Conservation (phyloP, 2,329 filamentous ascomycete species). For the Phyllosticta citrichinensis region DNA sequence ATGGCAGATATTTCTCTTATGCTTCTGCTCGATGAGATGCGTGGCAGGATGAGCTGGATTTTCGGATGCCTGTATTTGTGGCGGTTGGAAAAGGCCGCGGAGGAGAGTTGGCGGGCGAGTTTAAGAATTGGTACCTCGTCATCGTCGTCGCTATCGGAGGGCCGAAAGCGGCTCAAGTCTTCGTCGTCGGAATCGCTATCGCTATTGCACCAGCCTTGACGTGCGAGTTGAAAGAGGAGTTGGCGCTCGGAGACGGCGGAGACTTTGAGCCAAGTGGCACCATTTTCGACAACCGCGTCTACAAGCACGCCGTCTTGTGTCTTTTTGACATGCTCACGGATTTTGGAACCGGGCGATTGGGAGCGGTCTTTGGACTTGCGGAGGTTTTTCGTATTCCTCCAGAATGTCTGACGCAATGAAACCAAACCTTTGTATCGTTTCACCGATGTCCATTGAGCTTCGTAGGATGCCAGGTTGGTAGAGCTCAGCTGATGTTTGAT, state of each 20-base stretch:
- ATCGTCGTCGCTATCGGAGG: slow-evolving; percentile 41
- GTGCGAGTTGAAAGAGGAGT: slow-evolving; percentile 57
- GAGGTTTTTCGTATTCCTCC: slow-evolving; percentile 13
- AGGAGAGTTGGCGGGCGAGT: slow-evolving; percentile 47
- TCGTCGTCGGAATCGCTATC: slow-evolving; percentile 36
- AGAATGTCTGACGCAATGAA: slow-evolving; percentile 38
- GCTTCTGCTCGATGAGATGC: slow-evolving; percentile 40
- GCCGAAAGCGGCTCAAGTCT: slow-evolving; percentile 30
- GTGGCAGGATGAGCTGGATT: slow-evolving; percentile 50
- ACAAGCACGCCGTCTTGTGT: slow-evolving; percentile 46
- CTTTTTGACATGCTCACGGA: slow-evolving; percentile 12
- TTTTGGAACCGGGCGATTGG: neutral
- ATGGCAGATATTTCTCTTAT: slow-evolving; percentile 47
- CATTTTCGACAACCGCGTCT: slow-evolving; percentile 54
- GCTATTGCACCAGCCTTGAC: slow-evolving; percentile 53
- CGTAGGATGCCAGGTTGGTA: slow-evolving; percentile 57
- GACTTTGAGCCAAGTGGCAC: slow-evolving; percentile 58
- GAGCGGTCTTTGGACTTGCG: neutral
- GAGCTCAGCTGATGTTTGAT: slow-evolving; percentile 49
- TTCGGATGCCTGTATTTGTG: slow-evolving; percentile 30
- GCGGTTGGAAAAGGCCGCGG: slow-evolving; percentile 47
- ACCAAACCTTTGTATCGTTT: slow-evolving; percentile 48
- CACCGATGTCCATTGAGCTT: slow-evolving; percentile 52
- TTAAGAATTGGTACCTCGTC: slow-evolving; percentile 48
- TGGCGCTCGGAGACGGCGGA: slow-evolving; percentile 55